These are phyloP conservation scores for Fraxinus nigra DNA, from an alignment of 305 asterid species.

Conservation along the genomic window DNA sequence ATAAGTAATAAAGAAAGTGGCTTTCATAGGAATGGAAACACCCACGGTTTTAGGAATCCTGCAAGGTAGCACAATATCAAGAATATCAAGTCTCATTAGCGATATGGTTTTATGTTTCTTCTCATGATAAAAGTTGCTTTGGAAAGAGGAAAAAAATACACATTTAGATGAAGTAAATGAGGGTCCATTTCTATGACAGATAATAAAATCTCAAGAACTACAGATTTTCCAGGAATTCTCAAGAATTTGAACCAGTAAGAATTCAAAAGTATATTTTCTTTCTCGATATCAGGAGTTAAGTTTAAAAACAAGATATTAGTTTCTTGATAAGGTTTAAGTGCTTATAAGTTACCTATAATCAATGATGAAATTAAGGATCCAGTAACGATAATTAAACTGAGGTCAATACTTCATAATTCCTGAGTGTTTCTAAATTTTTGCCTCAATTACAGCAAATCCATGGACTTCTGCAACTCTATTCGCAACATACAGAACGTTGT, in stretches of 20 bases:
- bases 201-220: neutral
- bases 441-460: neutral
- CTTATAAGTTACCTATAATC: neutral
- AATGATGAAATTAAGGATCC: neutral
- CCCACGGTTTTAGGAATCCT: conserved; percentile 88
- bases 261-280: neutral
- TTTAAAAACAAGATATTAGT: neutral
- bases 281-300: no score
- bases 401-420: neutral
- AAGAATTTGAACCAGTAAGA: neutral
- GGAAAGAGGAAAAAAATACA: neutral
- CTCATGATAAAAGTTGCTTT: neutral
- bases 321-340: neutral
- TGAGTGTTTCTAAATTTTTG: neutral
- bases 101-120: neutral
- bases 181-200: neutral
- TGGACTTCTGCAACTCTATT: neutral
- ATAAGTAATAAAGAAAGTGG: conserved; percentile 89
- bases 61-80: conserved; percentile 22
- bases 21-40: conserved; percentile 86
- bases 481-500: neutral
- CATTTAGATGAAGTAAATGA: neutral
- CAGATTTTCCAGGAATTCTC: neutral
- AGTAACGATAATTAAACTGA: neutral
- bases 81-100: conserved; percentile 4